phyloP scores from a whole-genome alignment of 208 protist species.

The Angomonas desouzai region DNA sequence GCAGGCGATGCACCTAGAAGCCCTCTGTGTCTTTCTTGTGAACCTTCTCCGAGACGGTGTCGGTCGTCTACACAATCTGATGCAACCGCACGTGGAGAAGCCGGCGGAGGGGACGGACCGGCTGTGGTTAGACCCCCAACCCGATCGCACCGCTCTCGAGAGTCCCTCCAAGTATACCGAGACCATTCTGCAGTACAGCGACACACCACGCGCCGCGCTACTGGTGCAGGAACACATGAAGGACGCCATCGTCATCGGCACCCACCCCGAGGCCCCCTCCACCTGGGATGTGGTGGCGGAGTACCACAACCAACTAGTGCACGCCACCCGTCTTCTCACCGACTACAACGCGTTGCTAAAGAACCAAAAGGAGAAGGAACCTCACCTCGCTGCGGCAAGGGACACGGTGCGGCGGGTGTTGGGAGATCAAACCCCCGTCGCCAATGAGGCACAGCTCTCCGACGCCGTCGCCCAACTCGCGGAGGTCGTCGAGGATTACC shows the following conservation, averaged over 20 bases:
- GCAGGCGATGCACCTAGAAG: constrained; percentile 17
- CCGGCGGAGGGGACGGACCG: constrained; percentile 5
- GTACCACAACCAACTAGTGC: constrained; percentile 31
- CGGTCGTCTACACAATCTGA: constrained; percentile 23
- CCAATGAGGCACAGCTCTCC: background rate
- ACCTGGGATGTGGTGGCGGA: constrained; percentile 52
- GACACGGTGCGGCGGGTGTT: constrained; percentile 6
- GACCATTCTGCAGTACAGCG: constrained; percentile 26
- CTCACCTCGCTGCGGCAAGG: constrained; percentile 4
- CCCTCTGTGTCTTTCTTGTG: constrained; percentile 34
- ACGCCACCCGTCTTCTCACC: constrained; percentile 16
- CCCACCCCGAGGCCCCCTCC: constrained; percentile 11
- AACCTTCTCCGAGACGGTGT: constrained; percentile 37
- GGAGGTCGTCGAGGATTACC: background rate
- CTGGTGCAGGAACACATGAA: constrained; percentile 43
- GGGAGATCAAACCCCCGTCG: background rate
- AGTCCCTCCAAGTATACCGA: constrained; percentile 41
- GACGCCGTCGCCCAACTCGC: background rate
- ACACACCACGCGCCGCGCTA: constrained; percentile 19
- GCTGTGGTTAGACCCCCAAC: background rate
- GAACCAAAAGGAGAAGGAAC: constrained; percentile 14
- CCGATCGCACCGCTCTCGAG: constrained; percentile 18
- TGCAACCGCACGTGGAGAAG: constrained; percentile 16
- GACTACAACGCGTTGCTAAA: constrained; percentile 15
- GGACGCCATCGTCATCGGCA: constrained; percentile 15